Percentiles rank a stretch among this genome's conserved stretches.
These are phyloP conservation scores for Pichia sp. DNA, from an alignment of 1,139 yeast species.

Conservation along the genomic window DNA sequence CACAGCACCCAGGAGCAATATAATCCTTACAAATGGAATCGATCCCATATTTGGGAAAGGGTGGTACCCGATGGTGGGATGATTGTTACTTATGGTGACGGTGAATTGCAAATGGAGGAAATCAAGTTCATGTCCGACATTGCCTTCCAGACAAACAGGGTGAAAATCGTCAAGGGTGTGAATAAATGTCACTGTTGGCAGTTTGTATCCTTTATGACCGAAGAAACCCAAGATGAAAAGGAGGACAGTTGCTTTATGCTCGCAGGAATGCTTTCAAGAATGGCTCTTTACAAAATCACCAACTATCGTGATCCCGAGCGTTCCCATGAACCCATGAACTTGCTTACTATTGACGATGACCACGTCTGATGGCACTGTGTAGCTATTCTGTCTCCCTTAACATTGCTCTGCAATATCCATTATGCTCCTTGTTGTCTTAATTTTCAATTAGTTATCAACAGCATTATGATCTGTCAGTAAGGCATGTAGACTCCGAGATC, in stretches of 20 bases:
- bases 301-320: conserved; percentile 21
- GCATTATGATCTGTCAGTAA: too few species aligned
- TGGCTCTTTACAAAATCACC: conserved; percentile 25
- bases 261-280: conserved; percentile 28
- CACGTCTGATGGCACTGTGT: conserved; percentile 15
- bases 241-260: conserved; percentile 29
- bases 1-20: conserved; percentile 9
- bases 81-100: conserved; percentile 33
- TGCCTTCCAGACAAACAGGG: conserved; percentile 19
- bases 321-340: conserved; percentile 26
- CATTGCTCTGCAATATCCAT: not conserved
- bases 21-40: conserved; percentile 31
- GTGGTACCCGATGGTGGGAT: conserved; percentile 34
- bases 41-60: conserved; percentile 32
- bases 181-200: conserved; percentile 32
- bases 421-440: too few species aligned
- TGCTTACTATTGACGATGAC: conserved; percentile 29
- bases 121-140: conserved; percentile 28
- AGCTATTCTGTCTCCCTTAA: not conserved
- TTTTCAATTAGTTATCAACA: too few species aligned
- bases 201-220: conserved; percentile 28
- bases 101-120: conserved; percentile 32
- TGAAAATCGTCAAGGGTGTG: conserved; percentile 24
- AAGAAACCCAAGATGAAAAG: conserved; percentile 30
- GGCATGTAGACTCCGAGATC: too few species aligned